Evolutionary conservation across 805 yeast species (phyloP), one percentile per base, ranked within the genome.

Genomic region (Vanderwaltozyma tropicalis): DNA sequence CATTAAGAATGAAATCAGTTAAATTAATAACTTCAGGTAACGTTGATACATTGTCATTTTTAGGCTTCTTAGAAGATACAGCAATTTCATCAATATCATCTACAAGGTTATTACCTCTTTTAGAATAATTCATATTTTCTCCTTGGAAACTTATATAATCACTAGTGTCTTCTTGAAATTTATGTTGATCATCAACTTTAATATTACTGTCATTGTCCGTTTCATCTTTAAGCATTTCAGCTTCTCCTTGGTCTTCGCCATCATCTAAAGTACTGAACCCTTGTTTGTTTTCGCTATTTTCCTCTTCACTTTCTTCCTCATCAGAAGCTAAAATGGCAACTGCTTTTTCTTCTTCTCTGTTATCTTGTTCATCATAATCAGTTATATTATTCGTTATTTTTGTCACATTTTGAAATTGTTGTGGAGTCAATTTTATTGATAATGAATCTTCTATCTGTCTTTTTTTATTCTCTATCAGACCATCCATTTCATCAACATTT

Each of bases 1-100:
- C 80, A 26, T 80, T 86, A 50, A 85, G 81, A 1, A 66, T 67
- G 5, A 81, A 60, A 10, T 74, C 66, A 19, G 74, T 76, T 8
- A 88, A 57, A 49, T 84, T 83, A n/a, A 85, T 67, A 30, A 71
- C 57, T 3, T 32, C 37, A 7, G 28, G 28, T n/a, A n/a, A n/a
- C n/a, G n/a, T n/a, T n/a, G n/a, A n/a, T n/a, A n/a, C n/a, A n/a
- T n/a, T n/a, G n/a, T n/a, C n/a, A n/a, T n/a, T n/a, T n/a, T n/a
- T n/a, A n/a, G n/a, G n/a, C n/a, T n/a, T n/a, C n/a, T n/a, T n/a
- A n/a, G n/a, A n/a, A n/a, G n/a, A n/a, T n/a, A n/a, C n/a, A n/a
- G n/a, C n/a, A n/a, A n/a, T n/a, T n/a, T n/a, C n/a, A n/a, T n/a
- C n/a, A n/a, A n/a, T n/a, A n/a, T n/a, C n/a, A n/a, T n/a, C n/a